phyloP scores from a whole-genome alignment of 345 rosid species.

The Murraya paniculata region DNA sequence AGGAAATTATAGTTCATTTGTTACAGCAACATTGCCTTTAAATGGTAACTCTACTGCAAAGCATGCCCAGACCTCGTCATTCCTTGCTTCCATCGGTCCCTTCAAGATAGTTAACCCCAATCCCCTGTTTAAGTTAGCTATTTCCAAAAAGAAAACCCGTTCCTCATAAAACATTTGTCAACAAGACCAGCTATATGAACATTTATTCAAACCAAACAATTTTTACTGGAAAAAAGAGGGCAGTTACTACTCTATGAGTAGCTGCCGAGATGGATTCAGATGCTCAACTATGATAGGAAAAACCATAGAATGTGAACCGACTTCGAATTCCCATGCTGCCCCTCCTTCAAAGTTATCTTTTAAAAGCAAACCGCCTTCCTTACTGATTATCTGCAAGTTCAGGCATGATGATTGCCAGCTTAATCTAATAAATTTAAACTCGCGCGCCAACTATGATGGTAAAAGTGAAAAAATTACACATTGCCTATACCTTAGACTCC shows the following conservation, averaged over 20 bases:
- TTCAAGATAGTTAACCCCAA: too few species aligned
- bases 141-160: too few species aligned
- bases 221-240: not conserved
- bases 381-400: conserved; percentile 49
- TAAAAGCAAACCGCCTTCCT: conserved; percentile 50
- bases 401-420: not conserved
- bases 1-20: too few species aligned
- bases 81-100: too few species aligned
- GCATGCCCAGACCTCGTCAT: too few species aligned
- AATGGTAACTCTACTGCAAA: too few species aligned
- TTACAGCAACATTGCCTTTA: too few species aligned
- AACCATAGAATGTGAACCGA: conserved; percentile 77
- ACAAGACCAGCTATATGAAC: not conserved
- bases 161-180: too few species aligned
- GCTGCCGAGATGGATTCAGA: conserved; percentile 78
- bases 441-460: not conserved
- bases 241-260: conserved; percentile 71
- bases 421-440: not conserved
- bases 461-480: not conserved
- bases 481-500: conserved; percentile 67
- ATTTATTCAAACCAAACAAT: conserved; percentile 1
- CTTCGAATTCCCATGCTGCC: conserved; percentile 97
- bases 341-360: conserved; percentile 81
- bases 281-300: conserved; percentile 96
- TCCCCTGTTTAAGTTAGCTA: too few species aligned